Evolutionary conservation across 2,329 filamentous ascomycete genomes (phyloP), one percentile per base, ranked within the genome.

Genomic region (Ophiostoma himal-ulmi): DNA sequence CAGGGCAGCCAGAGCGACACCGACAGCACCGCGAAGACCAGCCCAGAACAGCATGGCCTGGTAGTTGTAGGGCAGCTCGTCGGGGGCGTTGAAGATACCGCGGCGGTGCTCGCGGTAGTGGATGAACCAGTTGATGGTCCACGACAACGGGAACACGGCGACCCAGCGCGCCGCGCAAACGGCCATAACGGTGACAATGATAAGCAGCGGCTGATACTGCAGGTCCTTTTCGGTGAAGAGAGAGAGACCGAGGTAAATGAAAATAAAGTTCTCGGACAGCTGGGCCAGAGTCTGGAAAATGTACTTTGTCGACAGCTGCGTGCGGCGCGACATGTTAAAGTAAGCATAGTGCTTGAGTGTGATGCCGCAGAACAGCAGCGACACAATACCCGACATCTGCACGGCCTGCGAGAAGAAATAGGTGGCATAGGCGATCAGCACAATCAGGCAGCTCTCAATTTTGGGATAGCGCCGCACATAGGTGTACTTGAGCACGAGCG

Each of bases 11-110:
- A 99, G 84, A 1, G 95, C 95, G 48, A 99, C 95, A 71, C 95
- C 95, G 75, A 99, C 95, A 66, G 95, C 95, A 76, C 95, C 95
- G 73, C 95, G 92, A 39, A 99, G 85, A 36, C 95, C 95, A 20
- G 95, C 95, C 95, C 95, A 99, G 82, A 96, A 99, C n/a, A 99
- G 87, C 95, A 99, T 98, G n/a, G 91, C 93, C 80, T 98, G 95
- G 80, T 98, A 97, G 75, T 92, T 93, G 77, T 93, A 96, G 0
- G 95, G 95, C 48, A 99, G 82, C 79, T 98, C 95, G 74, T 98
- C 94, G 20, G 88, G 87, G 5, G 90, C 87, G 71, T 96, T 91
- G 70, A 79, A 72, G 84, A 85, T 76, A 34, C 93, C 93, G 69
- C 89, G 86, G 67, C 92, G 88, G 68, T 88, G 86, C 20, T 94